These are phyloP conservation scores for Suillus brevipes DNA, from an alignment of 768 basidiomycete genomes.

Conservation along the genomic window DNA sequence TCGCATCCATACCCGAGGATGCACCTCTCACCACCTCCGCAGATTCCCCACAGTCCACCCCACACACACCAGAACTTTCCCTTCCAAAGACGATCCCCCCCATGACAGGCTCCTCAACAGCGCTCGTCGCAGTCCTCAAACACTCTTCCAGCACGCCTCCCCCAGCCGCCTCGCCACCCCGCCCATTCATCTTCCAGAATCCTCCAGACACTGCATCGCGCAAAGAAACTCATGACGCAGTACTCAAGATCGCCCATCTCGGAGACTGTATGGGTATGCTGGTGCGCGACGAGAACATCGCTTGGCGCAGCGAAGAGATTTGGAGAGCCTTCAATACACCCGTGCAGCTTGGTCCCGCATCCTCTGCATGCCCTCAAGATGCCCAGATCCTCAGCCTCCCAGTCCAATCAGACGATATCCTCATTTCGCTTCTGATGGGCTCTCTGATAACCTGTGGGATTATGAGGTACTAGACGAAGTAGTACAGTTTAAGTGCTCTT, in stretches of 20 bases:
- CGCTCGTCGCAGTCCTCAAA: constrained; percentile 64
- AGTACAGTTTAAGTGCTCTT: constrained; percentile 49
- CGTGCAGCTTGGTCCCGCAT: constrained; percentile 61
- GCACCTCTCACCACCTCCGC: constrained; percentile 9
- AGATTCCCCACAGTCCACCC: constrained; percentile 1
- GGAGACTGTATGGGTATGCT: constrained; percentile 90
- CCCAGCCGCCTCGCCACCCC: constrained; percentile 17
- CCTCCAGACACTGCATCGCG: constrained; percentile 18
- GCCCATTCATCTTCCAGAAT: constrained; percentile 20
- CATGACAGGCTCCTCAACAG: constrained; percentile 65
- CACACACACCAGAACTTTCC: constrained; percentile 18
- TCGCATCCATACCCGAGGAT: constrained; percentile 26
- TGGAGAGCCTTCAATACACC: constrained; percentile 84
- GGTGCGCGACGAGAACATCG: constrained; percentile 73
- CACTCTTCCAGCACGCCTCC: constrained; percentile 31
- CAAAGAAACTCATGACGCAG: constrained; percentile 49
- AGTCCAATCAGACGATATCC: constrained; percentile 69
- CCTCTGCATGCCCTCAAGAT: constrained; percentile 61
- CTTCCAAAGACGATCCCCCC: constrained; percentile 39
- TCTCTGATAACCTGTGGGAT: constrained; percentile 88
- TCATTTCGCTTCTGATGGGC: constrained; percentile 83
- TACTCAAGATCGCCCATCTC: constrained; percentile 79
- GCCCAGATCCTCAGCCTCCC: constrained; percentile 72
- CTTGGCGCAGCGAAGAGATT: constrained; percentile 91
- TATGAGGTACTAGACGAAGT: constrained; percentile 86